Evolutionary conservation across 2,329 filamentous ascomycete species (phyloP).

Genomic region (Ophiostoma australiae): DNA sequence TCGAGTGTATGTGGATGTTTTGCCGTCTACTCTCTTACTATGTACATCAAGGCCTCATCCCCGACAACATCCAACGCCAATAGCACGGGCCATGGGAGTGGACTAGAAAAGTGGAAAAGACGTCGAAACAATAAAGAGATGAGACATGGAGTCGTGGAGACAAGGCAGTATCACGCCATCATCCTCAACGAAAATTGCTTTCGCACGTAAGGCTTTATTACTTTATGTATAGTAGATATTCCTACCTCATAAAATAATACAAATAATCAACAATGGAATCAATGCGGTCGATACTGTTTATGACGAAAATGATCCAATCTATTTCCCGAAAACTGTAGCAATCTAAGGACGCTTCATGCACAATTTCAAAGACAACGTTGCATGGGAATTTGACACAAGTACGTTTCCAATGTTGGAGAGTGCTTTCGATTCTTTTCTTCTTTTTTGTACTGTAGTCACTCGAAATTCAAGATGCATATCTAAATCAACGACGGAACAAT

Average conservation of each 20-base stretch:
- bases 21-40: neutral
- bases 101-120: neutral
- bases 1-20: too few species aligned
- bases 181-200: conserved; percentile 18
- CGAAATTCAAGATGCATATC: neutral
- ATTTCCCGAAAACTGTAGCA: neutral
- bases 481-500: neutral
- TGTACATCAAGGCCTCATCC: neutral
- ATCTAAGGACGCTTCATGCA: neutral
- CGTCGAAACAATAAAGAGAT: conserved; percentile 10
- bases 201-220: conserved; percentile 17
- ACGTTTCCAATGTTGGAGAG: neutral
- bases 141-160: neutral
- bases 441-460: neutral
- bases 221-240: too few species aligned
- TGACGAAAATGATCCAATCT: neutral
- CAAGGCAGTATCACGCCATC: conserved; percentile 3
- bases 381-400: conserved; percentile 3
- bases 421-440: neutral
- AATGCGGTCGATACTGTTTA: too few species aligned
- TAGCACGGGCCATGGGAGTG: conserved; percentile 8
- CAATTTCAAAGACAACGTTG: conserved; percentile 7
- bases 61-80: neutral
- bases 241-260: too few species aligned
- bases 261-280: too few species aligned